A percentile compares a stretch with the other conserved stretches of the same genome.
Evolutionary conservation across 2,329 filamentous ascomycete species (phyloP).

Genomic region (Aspergillus sp.): DNA sequence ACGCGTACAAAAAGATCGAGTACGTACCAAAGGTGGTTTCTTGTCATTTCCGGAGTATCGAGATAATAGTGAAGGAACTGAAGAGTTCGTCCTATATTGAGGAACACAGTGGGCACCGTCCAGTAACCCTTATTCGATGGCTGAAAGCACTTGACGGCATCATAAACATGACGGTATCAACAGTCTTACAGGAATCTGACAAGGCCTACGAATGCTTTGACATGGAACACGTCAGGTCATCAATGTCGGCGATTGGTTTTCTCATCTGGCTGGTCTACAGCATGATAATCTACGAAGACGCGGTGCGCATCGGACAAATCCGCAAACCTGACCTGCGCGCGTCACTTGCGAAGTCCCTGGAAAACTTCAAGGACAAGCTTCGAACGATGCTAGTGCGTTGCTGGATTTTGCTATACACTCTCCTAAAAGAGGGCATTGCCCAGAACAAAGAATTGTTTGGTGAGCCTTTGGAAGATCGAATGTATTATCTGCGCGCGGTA

Average conservation of each 20-base stretch:
- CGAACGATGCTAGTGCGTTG: constrained; percentile 85
- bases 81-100: constrained; percentile 62
- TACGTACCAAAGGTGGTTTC: constrained; percentile 88
- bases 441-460: constrained; percentile 70
- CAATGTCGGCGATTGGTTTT: constrained; percentile 72
- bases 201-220: constrained; percentile 81
- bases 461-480: constrained; percentile 70
- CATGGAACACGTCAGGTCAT: constrained; percentile 73
- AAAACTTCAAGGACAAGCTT: constrained; percentile 67
- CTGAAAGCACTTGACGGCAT: constrained; percentile 80
- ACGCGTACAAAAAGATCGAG: constrained; percentile 83
- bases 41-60: constrained; percentile 82
- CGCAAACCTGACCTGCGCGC: constrained; percentile 63
- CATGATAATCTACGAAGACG: constrained; percentile 81
- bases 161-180: constrained; percentile 70
- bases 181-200: constrained; percentile 67
- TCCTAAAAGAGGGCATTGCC: constrained; percentile 74
- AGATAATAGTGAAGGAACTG: constrained; percentile 76
- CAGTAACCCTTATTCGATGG: constrained; percentile 72
- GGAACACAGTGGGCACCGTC: constrained; percentile 66
- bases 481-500: constrained; percentile 78
- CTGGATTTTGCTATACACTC: constrained; percentile 84
- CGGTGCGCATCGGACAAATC: constrained; percentile 76
- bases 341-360: constrained; percentile 44
- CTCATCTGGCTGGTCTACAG: constrained; percentile 77